Conservation (phyloP, 305 asterid species). For the Fraxinus angustifolia region DNA sequence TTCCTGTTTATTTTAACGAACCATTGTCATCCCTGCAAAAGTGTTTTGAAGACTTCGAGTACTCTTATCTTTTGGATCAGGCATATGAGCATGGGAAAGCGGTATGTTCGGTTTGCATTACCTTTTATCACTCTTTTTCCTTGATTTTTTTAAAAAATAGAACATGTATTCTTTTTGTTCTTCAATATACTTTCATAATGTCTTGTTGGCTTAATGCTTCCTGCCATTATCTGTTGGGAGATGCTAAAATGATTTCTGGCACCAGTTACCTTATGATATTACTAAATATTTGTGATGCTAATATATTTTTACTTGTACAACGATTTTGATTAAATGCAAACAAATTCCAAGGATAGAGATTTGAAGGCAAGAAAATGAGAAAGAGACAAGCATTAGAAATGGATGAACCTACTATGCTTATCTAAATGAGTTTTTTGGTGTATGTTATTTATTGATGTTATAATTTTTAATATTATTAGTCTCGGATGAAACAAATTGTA, state of each 20-base stretch:
- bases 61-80: slow-evolving; percentile 81
- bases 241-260: not conserved
- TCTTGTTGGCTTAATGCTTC: not conserved
- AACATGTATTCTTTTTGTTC: not conserved
- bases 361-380: not conserved
- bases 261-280: not conserved
- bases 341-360: not conserved
- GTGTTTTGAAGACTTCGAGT: slow-evolving; percentile 88
- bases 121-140: slow-evolving; percentile 9
- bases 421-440: not conserved
- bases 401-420: not conserved
- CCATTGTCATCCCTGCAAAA: slow-evolving; percentile 88
- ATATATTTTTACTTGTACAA: not conserved
- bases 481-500: not conserved
- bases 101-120: slow-evolving; percentile 45
- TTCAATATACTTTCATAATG: not conserved
- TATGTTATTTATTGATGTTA: not conserved
- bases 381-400: not conserved
- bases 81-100: slow-evolving; percentile 85
- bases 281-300: not conserved
- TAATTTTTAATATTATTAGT: not conserved
- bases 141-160: not conserved
- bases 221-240: not conserved
- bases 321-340: not conserved
- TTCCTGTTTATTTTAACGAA: slow-evolving; percentile 92